Conservation (phyloP, 2,329 filamentous ascomycete species). For the Hypoxylon sp. region DNA sequence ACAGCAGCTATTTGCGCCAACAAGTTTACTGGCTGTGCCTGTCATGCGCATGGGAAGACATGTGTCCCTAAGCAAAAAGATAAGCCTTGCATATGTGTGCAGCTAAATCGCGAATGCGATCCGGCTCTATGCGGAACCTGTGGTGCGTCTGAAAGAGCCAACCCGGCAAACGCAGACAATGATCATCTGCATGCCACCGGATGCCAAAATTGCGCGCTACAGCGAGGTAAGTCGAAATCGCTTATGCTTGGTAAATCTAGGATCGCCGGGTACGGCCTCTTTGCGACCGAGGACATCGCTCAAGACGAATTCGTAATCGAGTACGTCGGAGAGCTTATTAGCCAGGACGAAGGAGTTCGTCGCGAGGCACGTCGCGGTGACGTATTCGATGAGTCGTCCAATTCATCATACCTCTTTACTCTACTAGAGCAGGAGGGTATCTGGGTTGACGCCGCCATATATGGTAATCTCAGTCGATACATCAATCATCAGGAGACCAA, state of each 20-base stretch:
- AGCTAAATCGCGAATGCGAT: conserved; percentile 84
- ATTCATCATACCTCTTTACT: conserved; percentile 76
- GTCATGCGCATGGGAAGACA: conserved; percentile 71
- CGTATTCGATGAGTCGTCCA: conserved; percentile 73
- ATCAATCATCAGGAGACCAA: conserved; percentile 80
- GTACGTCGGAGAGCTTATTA: conserved; percentile 84
- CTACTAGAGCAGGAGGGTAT: conserved; percentile 72
- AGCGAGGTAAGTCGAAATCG: conserved; percentile 75
- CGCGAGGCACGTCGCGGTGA: conserved; percentile 73
- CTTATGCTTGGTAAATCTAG: conserved; percentile 79
- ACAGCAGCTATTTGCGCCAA: conserved; percentile 71
- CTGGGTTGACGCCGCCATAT: conserved; percentile 81
- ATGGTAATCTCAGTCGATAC: conserved; percentile 85
- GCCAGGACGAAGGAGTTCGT: conserved; percentile 76
- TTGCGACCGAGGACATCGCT: conserved; percentile 76
- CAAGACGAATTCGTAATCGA: conserved; percentile 83
- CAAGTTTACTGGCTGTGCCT: conserved; percentile 77
- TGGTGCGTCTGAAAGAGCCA: conserved; percentile 76
- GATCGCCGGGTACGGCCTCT: conserved; percentile 82
- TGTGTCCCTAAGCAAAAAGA: conserved; percentile 71
- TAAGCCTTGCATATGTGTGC: conserved; percentile 77
- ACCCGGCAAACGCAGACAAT: conserved; percentile 76
- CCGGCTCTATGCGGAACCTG: conserved; percentile 80
- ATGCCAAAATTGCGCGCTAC: conserved; percentile 81
- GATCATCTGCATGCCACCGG: conserved; percentile 68